Evolutionary conservation across 176 grass and related monocot genomes (phyloP).

Genomic region (Musa beccarii): DNA sequence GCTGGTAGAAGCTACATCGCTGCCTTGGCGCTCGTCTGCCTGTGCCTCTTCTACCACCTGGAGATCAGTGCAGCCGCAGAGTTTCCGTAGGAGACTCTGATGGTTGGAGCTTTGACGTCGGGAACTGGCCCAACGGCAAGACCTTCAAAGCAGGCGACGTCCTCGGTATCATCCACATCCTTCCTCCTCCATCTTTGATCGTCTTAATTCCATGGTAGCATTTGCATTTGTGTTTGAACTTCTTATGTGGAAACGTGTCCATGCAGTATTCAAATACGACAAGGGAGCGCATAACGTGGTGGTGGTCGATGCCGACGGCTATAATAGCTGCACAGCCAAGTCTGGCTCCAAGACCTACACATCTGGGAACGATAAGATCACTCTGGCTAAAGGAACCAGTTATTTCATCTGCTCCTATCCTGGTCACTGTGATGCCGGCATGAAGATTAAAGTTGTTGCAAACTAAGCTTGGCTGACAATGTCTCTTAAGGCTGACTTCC

Average conservation of each 20-base stretch:
- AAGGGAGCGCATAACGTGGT: slow-evolving; percentile 53
- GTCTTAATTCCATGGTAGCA: background rate
- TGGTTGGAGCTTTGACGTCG: slow-evolving; percentile 43
- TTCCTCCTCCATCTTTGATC: background rate
- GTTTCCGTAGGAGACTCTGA: slow-evolving; percentile 38
- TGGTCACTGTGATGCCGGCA: slow-evolving; percentile 42
- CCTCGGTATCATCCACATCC: slow-evolving; percentile 27
- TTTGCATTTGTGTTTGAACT: background rate
- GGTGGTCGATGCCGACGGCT: slow-evolving; percentile 38
- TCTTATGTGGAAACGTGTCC: background rate
- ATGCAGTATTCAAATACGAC: slow-evolving; percentile 61
- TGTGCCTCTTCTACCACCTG: slow-evolving; percentile 33
- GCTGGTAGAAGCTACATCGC: no score
- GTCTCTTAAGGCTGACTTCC: no score
- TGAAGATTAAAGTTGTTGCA: slow-evolving; percentile 65
- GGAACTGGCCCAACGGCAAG: slow-evolving; percentile 43
- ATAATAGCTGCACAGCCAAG: slow-evolving; percentile 32
- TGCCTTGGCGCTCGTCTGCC: background rate
- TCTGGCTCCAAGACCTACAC: slow-evolving; percentile 12
- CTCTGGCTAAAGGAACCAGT: slow-evolving; percentile 31
- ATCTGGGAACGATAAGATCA: slow-evolving; percentile 49
- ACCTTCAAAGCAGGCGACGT: slow-evolving; percentile 51
- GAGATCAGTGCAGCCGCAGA: slow-evolving; percentile 27
- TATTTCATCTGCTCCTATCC: slow-evolving; percentile 73
- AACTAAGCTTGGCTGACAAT: background rate